phyloP scores from a whole-genome alignment of 306 rosid species.

The Oxytropis ochrocephala region DNA sequence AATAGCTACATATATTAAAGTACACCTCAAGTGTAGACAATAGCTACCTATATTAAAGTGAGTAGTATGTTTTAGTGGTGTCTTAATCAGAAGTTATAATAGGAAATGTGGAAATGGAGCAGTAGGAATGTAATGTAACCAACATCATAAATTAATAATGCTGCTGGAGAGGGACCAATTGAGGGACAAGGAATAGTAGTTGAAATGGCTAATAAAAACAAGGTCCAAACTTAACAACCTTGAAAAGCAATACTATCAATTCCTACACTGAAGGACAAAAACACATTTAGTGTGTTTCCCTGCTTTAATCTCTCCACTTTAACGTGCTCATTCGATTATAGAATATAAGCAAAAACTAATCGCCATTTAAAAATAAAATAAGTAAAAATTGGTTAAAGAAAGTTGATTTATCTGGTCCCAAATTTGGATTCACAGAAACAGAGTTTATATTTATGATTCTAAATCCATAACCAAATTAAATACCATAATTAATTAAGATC shows the following conservation, averaged over 20 bases:
- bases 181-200: background rate
- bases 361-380: too few relatives aligned
- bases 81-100: background rate
- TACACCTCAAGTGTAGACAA: too few relatives aligned
- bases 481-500: too few relatives aligned
- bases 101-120: background rate
- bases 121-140: background rate
- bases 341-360: too few relatives aligned
- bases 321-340: too few relatives aligned
- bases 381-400: too few relatives aligned
- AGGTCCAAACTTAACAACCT: slow-evolving; percentile 4
- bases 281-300: slow-evolving; percentile 24
- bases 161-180: background rate
- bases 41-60: background rate
- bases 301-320: slow-evolving; percentile 8
- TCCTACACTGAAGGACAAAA: slow-evolving; percentile 15
- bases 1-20: too few relatives aligned
- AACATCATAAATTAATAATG: background rate
- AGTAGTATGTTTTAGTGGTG: background rate
- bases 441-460: too few relatives aligned
- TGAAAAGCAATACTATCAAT: background rate
- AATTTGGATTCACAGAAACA: too few relatives aligned
- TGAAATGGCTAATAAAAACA: slow-evolving; percentile 18
- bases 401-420: too few relatives aligned
- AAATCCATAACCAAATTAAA: too few relatives aligned